Base-by-base conservation (phyloP, 116 monocot species). In the Iris pallida region DNA sequence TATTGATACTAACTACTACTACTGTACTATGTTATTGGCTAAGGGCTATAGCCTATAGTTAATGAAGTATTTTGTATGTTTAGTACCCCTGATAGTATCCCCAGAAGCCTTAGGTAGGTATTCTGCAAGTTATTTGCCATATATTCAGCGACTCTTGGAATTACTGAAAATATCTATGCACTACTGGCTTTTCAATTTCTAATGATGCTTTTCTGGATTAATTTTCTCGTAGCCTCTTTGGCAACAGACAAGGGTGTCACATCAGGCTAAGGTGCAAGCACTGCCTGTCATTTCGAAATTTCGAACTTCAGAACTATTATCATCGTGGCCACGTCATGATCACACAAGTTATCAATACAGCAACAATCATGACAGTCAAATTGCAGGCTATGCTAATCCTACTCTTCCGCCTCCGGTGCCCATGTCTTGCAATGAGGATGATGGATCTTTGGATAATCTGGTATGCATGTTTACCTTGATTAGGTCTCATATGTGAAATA, bases 251-350 rank as follows among this genome's bases (percentile, higher is more conserved):
- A 68, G 71, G 57, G 60, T 71, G 12, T 66, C 62, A 7, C 14
- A 61, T 67, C 75, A 71, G 42, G 72, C 51, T 42, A 76, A 63
- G 65, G 54, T 70, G 20, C 73, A 53, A 46, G 19, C 18, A 17
- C 64, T 45, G 19, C 20, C 69, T 20, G 61, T 57, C 44, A 16
- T 51, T 53, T 46, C 52, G 69, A 16, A 74, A 44, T 40, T 70
- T 19, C 45, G 20, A 64, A 10, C 41, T 68, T 75, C 78, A 43
- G 74, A 83, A 47, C 52, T 64, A 1, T 67, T 70, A 15, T 72
- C 73, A 41, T 51, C n/a, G 30, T 84, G 76, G 84, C 78, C 81
- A 44, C 40, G 62, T 18, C 54, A 79, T 59, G 73, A 76, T 48
- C 47, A 66, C 61, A 19, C 49, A 63, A 52, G 18, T 58, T 44